These are phyloP conservation scores for Populus ilicifolia DNA, from an alignment of 345 rosid genomes.

Conservation along the genomic window DNA sequence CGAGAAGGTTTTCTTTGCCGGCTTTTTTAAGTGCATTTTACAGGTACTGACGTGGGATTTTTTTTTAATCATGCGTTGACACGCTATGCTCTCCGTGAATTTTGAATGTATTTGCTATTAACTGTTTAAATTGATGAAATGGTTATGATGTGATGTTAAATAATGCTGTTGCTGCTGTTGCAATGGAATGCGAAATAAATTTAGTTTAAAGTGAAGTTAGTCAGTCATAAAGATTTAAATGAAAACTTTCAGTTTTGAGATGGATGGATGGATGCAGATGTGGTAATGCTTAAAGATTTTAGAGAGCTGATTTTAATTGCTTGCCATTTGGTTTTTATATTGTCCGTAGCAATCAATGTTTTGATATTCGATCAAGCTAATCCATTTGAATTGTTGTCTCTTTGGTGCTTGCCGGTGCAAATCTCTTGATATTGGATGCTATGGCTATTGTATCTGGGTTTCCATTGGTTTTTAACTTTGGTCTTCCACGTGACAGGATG, in stretches of 20 bases:
- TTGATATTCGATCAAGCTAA: background rate
- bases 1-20: background rate
- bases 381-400: background rate
- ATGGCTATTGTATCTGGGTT: background rate
- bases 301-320: background rate
- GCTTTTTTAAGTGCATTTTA: background rate
- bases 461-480: background rate
- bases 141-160: background rate
- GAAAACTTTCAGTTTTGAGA: background rate
- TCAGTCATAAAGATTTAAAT: background rate
- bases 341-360: background rate
- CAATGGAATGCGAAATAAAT: background rate
- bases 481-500: slow-evolving; percentile 53
- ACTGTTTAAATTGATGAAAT: background rate
- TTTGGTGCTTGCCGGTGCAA: background rate
- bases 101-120: background rate
- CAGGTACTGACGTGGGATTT: background rate
- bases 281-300: background rate
- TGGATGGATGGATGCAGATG: too few species aligned
- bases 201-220: background rate
- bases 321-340: background rate
- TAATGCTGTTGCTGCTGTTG: background rate
- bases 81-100: background rate
- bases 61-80: background rate
- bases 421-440: background rate